Conservation (phyloP, 2,329 filamentous ascomycete genomes). For the Fusarium brachygibbosum region DNA sequence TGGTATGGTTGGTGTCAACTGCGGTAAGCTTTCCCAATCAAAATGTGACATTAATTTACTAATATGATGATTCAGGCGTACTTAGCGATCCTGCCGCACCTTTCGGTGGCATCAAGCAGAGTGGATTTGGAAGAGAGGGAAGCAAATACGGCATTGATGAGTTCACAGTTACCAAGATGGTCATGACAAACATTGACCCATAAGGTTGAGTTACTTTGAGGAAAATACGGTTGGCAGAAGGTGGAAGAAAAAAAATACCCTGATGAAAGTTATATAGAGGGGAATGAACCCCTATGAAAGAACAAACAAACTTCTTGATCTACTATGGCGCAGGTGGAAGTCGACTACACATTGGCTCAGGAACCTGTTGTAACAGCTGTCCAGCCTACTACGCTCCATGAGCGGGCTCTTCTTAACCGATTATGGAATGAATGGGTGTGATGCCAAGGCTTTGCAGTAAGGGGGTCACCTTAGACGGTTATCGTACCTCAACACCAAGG, state of each 20-base stretch:
- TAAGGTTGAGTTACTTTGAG: slow-evolving; percentile 12
- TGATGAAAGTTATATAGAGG: slow-evolving; percentile 1
- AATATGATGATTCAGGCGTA: slow-evolving; percentile 49
- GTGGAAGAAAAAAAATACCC: slow-evolving; percentile 42
- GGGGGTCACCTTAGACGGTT: slow-evolving; percentile 1
- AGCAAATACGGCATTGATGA: slow-evolving; percentile 80
- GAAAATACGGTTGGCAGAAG: slow-evolving; percentile 16
- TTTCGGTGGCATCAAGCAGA: slow-evolving; percentile 84
- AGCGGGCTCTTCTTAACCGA: slow-evolving; percentile 5
- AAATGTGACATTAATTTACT: slow-evolving; percentile 6
- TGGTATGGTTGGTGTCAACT: slow-evolving; percentile 54
- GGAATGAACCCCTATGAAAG: neutral
- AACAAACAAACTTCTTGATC: slow-evolving; percentile 10
- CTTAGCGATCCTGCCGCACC: slow-evolving; percentile 67
- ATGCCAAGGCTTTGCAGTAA: neutral
- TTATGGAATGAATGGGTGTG: slow-evolving; percentile 10
- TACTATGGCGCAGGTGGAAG: neutral
- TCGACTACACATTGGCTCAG: neutral
- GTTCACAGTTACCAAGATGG: slow-evolving; percentile 76
- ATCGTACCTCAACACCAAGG: slow-evolving; percentile 21
- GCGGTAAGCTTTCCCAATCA: slow-evolving; percentile 36
- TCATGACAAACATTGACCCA: slow-evolving; percentile 49
- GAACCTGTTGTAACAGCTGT: neutral
- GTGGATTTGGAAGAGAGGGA: slow-evolving; percentile 81
- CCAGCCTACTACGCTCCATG: neutral